phyloP scores from a whole-genome alignment of 805 yeast species.

The Zygoascus tannicola region DNA sequence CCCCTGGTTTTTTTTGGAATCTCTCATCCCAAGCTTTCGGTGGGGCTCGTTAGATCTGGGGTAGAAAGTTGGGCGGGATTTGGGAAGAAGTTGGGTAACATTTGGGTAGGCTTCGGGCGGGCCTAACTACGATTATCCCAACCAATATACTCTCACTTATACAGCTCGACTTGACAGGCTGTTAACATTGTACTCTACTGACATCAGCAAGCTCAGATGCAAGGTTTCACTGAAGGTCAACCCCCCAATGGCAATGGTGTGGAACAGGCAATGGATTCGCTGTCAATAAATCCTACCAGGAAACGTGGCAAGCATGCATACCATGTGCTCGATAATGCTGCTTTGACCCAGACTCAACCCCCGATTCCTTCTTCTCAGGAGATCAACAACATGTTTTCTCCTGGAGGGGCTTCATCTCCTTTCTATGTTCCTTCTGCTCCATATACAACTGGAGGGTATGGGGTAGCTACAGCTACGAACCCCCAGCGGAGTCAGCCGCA shows the following conservation, averaged over 20 bases:
- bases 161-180: too few relatives aligned
- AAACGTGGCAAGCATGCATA: slow-evolving; percentile 13
- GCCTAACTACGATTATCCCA: too few relatives aligned
- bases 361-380: neutral
- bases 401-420: neutral
- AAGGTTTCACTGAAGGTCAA: too few relatives aligned
- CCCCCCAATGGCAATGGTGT: neutral
- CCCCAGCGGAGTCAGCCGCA: neutral
- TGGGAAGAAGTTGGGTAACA: too few relatives aligned
- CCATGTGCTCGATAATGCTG: slow-evolving; percentile 10
- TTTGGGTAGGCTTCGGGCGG: too few relatives aligned
- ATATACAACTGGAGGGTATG: neutral
- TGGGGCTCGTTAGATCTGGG: too few relatives aligned
- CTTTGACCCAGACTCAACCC: slow-evolving; percentile 1
- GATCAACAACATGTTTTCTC: neutral
- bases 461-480: neutral
- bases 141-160: too few relatives aligned
- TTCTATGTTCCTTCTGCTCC: neutral
- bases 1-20: too few relatives aligned
- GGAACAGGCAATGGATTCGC: slow-evolving; percentile 2
- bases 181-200: too few relatives aligned
- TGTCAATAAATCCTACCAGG: neutral
- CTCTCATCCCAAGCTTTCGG: too few relatives aligned
- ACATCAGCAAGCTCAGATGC: too few relatives aligned
- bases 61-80: too few relatives aligned